A percentile compares a stretch with the other conserved stretches of the same genome.
Conservation (phyloP, 129 eudicot species). For the Logfia minima region DNA sequence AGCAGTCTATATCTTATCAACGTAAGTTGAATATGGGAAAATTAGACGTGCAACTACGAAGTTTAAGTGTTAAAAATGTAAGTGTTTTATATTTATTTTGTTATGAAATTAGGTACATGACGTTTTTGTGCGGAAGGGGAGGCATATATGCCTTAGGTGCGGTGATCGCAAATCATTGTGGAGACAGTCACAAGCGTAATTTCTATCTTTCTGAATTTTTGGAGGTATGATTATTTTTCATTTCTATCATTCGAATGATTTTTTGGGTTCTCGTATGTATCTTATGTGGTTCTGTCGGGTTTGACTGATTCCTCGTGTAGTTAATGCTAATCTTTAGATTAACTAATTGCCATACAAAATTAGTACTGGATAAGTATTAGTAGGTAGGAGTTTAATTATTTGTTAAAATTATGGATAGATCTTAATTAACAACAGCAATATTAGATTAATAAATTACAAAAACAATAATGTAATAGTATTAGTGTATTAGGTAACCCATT, state of each 20-base stretch:
- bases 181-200: slow-evolving; percentile 54
- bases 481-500: not conserved
- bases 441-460: not conserved
- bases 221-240: slow-evolving; percentile 27
- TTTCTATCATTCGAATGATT: not conserved
- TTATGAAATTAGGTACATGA: slow-evolving; percentile 56
- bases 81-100: not conserved
- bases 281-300: not conserved
- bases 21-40: too few relatives aligned
- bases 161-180: slow-evolving; percentile 54
- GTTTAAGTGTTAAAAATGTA: not conserved
- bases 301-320: not conserved
- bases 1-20: not conserved
- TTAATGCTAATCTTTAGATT: not conserved
- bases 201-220: slow-evolving; percentile 44
- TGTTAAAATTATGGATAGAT: not conserved
- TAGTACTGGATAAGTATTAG: not conserved
- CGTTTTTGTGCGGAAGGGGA: slow-evolving; percentile 83
- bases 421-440: not conserved
- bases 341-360: not conserved
- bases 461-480: not conserved
- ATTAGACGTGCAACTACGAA: not conserved
- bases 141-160: slow-evolving; percentile 84
- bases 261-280: not conserved
- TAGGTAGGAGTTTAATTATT: not conserved